These are phyloP conservation scores for Xylariales sp. DNA, from an alignment of 2,329 filamentous ascomycete species.

Conservation along the genomic window DNA sequence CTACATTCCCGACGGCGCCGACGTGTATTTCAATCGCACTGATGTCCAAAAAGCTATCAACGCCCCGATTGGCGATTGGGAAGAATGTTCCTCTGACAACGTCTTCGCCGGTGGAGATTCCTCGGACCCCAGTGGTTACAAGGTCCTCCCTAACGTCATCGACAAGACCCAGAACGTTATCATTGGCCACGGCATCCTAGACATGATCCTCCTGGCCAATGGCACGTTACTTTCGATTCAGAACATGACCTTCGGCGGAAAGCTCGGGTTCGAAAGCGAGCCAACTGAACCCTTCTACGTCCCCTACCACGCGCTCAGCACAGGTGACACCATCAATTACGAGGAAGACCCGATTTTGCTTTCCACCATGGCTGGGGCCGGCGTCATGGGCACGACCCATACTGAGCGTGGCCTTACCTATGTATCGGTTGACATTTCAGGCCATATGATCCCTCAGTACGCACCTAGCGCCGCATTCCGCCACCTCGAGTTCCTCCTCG, in stretches of 20 bases:
- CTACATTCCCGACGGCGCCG: slow-evolving; percentile 59
- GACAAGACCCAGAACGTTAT: slow-evolving; percentile 69
- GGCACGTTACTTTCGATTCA: slow-evolving; percentile 70
- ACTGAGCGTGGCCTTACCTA: slow-evolving; percentile 74
- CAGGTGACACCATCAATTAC: slow-evolving; percentile 19
- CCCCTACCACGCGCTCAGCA: slow-evolving; percentile 52
- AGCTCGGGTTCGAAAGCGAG: slow-evolving; percentile 60
- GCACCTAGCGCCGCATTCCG: slow-evolving; percentile 64
- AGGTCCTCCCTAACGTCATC: slow-evolving; percentile 64
- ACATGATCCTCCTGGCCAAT: slow-evolving; percentile 63
- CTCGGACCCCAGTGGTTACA: slow-evolving; percentile 49
- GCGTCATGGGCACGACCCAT: slow-evolving; percentile 64
- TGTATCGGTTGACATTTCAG: slow-evolving; percentile 46
- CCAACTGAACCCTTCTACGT: slow-evolving; percentile 65
- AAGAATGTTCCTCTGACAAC: slow-evolving; percentile 16
- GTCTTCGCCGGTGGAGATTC: slow-evolving; percentile 42
- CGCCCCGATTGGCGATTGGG: slow-evolving; percentile 41
- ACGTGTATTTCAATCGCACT: slow-evolving; percentile 65
- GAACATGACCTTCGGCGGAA: slow-evolving; percentile 76
- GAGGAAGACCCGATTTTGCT: slow-evolving; percentile 18
- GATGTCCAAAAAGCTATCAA: slow-evolving; percentile 68
- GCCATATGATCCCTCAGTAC: slow-evolving; percentile 68
- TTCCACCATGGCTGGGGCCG: slow-evolving; percentile 52
- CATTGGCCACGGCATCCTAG: slow-evolving; percentile 66
- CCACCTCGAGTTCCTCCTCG: slow-evolving; percentile 71